Evolutionary conservation across 768 basidiomycete species (phyloP), one percentile per base, ranked within the genome.

Genomic region (Vararia minispora): DNA sequence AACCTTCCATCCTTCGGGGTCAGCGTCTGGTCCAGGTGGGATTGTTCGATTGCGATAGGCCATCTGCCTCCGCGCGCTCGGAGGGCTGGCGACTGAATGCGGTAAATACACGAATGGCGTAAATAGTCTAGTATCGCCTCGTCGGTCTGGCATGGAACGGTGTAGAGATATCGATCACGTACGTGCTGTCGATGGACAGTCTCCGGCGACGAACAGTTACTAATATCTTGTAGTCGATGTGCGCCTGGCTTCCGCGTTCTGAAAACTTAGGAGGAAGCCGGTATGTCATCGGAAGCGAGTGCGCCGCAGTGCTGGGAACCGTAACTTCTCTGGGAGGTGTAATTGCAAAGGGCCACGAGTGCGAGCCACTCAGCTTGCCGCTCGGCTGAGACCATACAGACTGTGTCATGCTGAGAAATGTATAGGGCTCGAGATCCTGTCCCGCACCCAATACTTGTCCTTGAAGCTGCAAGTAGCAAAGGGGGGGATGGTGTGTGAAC

Each of bases 231-330:
- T 49, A 49, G 12, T 49, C 44, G 25, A 49, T 44, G 18, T 47
- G 45, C 10, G 45, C 5, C n/a, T n/a, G n/a, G n/a, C 35, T 32
- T 6, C 46, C 46, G 21, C 35, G 46, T 30, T 47, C 74, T 1
- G 70, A 65, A 44, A 74, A 76, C 26, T 58, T 69, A 5, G 72
- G 69, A 1, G 75, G 74, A 11, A 74, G 59, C 4, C 55, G 57
- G 34, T 68, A 71, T 5, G 39, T 40, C 10, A 56, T 58, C 28
- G 54, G 37, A n/a, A 31, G 40, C 38, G 49, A 57, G 31, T 58
- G 58, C 25, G 54, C 58, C 39, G 59, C 64, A 3, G 49, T 43
- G 20, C 65, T 61, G 22, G 60, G 48, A 18, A 68, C 54, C 13
- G 53, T 47, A 12, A 67, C 61, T 32, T 69, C 64, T 16, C 43